phyloP scores from a whole-genome alignment of 345 rosid genomes.

The Eucalyptus polyanthemos region DNA sequence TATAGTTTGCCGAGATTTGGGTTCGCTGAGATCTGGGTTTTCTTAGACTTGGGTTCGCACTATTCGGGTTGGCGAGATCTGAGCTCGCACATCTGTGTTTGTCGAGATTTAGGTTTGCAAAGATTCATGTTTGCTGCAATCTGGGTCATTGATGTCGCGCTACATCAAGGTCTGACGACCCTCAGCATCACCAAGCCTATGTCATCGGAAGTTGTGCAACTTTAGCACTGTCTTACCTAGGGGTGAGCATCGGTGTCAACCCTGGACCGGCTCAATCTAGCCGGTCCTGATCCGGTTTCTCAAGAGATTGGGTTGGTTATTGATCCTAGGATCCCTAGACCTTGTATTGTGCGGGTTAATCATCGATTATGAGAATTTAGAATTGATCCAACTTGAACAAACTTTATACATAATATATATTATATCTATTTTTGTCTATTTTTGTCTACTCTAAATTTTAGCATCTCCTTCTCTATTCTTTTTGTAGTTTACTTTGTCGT shows the following conservation, averaged over 20 bases:
- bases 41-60: too few relatives aligned
- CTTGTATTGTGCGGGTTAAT: rapidly evolving
- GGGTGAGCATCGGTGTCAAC: too few relatives aligned
- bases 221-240: rapidly evolving
- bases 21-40: not conserved
- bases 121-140: too few relatives aligned
- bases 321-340: rapidly evolving
- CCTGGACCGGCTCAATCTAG: rapidly evolving
- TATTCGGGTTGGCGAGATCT: not conserved
- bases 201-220: not conserved
- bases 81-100: not conserved
- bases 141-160: not conserved
- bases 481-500: too few relatives aligned
- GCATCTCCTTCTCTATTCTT: too few relatives aligned
- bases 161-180: not conserved
- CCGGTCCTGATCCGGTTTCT: rapidly evolving
- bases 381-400: rapidly evolving
- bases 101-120: not conserved
- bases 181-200: not conserved
- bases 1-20: not conserved
- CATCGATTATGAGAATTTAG: too few relatives aligned
- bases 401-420: too few relatives aligned
- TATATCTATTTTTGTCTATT: too few relatives aligned
- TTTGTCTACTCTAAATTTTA: too few relatives aligned
- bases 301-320: rapidly evolving